Conservation (phyloP, 2,329 filamentous ascomycete species). For the Fusarium globosum region DNA sequence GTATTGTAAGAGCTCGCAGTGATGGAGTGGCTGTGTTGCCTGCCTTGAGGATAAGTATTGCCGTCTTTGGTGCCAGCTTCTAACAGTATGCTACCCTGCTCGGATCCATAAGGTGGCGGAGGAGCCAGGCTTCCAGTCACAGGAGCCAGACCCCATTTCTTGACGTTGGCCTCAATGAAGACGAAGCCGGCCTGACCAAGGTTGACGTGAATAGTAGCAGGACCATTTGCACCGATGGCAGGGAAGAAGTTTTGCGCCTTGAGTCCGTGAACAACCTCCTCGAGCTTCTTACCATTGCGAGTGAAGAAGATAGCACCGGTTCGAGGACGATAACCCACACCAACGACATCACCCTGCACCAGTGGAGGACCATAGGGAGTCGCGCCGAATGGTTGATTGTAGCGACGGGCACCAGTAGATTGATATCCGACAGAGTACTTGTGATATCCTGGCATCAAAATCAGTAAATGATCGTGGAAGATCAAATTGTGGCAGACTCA, state of each 20-base stretch:
- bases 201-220: conserved; percentile 93
- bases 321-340: conserved; percentile 92
- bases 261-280: conserved; percentile 91
- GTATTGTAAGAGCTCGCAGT: conserved; percentile 51
- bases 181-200: conserved; percentile 98
- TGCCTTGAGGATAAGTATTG: conserved; percentile 57
- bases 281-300: conserved; percentile 95
- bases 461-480: conserved; percentile 32
- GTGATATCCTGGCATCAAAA: conserved; percentile 74
- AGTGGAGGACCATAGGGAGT: conserved; percentile 85
- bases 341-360: conserved; percentile 94
- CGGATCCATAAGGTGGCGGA: conserved; percentile 94
- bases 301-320: conserved; percentile 98
- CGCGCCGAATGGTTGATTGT: conserved; percentile 89
- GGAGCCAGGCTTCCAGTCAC: conserved; percentile 96
- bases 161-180: conserved; percentile 99
- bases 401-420: conserved; percentile 85
- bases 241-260: conserved; percentile 98
- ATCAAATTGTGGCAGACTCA: conserved; percentile 57
- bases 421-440: conserved; percentile 93
- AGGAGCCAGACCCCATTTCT: conserved; percentile 98
- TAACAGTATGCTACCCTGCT: conserved; percentile 94
- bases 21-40: conserved; percentile 60
- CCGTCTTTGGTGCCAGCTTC: conserved; percentile 81
- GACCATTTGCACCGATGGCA: conserved; percentile 94